Conservation (phyloP, 75 land plant species). For the Pinus taeda region DNA sequence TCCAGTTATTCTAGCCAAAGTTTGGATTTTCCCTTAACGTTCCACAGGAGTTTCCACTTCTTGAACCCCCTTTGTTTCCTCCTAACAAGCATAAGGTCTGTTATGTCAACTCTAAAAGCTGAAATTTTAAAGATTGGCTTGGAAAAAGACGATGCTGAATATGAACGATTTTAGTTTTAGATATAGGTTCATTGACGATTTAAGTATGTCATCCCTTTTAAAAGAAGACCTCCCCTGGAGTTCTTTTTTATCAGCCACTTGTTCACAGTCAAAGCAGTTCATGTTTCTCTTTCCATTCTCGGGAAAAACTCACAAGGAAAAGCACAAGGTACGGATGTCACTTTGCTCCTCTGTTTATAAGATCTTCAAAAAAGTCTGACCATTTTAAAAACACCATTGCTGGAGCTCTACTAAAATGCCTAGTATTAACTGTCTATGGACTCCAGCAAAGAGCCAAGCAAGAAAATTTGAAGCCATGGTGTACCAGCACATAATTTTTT, state of each 20-base stretch:
- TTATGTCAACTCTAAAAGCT: neutral
- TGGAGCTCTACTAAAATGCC: neutral
- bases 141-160: neutral
- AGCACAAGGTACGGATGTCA: neutral
- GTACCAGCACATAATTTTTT: too few relatives aligned
- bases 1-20: too few relatives aligned
- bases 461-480: too few relatives aligned
- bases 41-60: too few relatives aligned
- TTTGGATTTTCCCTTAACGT: too few relatives aligned
- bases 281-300: neutral
- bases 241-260: neutral
- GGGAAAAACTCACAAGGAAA: neutral
- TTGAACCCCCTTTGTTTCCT: too few relatives aligned
- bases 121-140: neutral
- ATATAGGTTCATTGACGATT: neutral
- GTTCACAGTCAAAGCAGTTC: neutral
- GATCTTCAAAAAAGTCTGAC: too few relatives aligned
- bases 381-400: neutral
- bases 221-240: neutral
- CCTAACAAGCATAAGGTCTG: too few relatives aligned
- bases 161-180: neutral
- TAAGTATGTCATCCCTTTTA: neutral
- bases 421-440: too few relatives aligned
- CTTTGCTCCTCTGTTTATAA: neutral
- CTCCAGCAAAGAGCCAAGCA: too few relatives aligned